Conservation (phyloP, 208 protist genomes). For the Acanthamoeba royreba region DNA sequence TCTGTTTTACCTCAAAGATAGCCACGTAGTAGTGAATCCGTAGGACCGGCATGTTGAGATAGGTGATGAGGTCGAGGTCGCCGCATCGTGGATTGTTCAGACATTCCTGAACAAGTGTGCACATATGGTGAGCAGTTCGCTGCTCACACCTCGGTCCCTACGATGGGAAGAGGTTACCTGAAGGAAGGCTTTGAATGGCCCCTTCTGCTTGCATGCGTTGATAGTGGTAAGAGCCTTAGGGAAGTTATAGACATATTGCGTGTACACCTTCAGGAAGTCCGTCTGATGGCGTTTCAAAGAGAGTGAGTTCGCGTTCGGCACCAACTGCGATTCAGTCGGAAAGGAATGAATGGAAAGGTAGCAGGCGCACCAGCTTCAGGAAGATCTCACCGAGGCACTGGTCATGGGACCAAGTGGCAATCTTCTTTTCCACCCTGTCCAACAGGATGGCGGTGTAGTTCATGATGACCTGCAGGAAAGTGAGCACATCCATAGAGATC, state of each 20-base stretch:
- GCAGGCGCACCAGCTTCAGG: background rate
- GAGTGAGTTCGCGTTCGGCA: background rate
- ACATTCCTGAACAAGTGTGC: background rate
- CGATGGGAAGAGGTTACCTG: background rate
- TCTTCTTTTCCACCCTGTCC: constrained; percentile 49
- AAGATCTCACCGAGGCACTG: constrained; percentile 73
- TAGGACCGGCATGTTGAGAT: constrained; percentile 71
- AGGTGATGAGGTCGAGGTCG: constrained; percentile 54
- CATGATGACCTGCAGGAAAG: constrained; percentile 53
- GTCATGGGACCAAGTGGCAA: constrained; percentile 46
- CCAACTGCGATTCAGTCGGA: background rate
- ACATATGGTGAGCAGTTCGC: background rate
- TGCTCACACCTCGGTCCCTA: background rate
- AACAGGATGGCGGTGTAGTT: constrained; percentile 64
- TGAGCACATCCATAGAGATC: constrained; percentile 11
- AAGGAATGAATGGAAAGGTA: background rate
- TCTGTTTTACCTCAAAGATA: background rate
- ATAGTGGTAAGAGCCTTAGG: constrained; percentile 60
- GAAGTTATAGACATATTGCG: constrained; percentile 72
- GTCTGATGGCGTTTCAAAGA: too few relatives aligned
- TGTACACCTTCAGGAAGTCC: constrained; percentile 74
- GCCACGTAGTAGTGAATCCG: constrained; percentile 68
- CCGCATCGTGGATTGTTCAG: background rate
- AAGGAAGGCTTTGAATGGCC: constrained; percentile 54
- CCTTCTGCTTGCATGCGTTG: constrained; percentile 56